phyloP scores from a whole-genome alignment of 2,329 filamentous ascomycete genomes.

The Graphiopsis chlorocephala region DNA sequence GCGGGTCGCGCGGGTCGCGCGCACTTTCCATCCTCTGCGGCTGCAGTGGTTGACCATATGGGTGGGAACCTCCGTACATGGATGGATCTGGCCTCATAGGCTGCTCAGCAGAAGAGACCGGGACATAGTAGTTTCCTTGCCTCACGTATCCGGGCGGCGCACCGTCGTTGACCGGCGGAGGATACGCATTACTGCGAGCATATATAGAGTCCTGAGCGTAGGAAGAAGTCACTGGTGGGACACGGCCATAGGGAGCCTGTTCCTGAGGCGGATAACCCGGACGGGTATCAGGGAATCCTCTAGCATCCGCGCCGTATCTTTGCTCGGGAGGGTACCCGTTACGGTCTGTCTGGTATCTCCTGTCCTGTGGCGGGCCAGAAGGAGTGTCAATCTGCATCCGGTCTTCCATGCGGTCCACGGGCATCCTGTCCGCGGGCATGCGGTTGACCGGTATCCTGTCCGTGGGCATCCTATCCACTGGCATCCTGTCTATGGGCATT shows the following conservation, averaged over 20 bases:
- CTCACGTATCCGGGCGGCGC: slow-evolving; percentile 34
- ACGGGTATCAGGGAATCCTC: slow-evolving; percentile 21
- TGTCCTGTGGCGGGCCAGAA: slow-evolving; percentile 12
- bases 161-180: slow-evolving; percentile 28
- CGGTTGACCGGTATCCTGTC: slow-evolving; percentile 26
- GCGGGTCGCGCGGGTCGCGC: slow-evolving; percentile 23
- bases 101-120: slow-evolving; percentile 30
- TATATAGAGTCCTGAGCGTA: slow-evolving; percentile 33
- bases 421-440: slow-evolving; percentile 28
- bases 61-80: slow-evolving; percentile 9
- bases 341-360: slow-evolving; percentile 18
- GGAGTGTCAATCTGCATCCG: slow-evolving; percentile 30
- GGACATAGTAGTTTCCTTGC: slow-evolving; percentile 35
- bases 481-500: slow-evolving; percentile 14
- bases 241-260: slow-evolving; percentile 9
- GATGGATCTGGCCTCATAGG: slow-evolving; percentile 18
- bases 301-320: slow-evolving; percentile 21
- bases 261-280: slow-evolving; percentile 16
- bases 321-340: slow-evolving; percentile 26
- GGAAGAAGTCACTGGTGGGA: slow-evolving; percentile 25
- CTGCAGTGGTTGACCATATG: slow-evolving; percentile 1
- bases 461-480: slow-evolving; percentile 18
- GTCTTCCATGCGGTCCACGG: slow-evolving; percentile 22
- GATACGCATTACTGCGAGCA: slow-evolving; percentile 24
- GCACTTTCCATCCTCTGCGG: slow-evolving; percentile 18